Evolutionary conservation across 1,284 basidiomycete species (phyloP).

Genomic region (Rhodotorula sp.): DNA sequence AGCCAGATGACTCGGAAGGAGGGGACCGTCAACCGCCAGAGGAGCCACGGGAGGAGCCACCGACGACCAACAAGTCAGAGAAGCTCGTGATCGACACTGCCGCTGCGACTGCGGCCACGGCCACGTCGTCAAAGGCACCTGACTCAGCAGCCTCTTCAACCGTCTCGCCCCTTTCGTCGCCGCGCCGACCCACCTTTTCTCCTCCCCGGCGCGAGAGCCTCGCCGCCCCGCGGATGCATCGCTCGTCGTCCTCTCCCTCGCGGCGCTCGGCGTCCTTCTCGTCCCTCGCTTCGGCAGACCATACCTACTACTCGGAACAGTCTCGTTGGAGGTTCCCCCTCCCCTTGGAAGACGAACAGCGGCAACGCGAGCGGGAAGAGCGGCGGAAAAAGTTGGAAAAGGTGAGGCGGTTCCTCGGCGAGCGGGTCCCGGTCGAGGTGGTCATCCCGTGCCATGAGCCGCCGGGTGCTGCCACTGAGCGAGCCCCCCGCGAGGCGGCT

Average conservation of each 20-base stretch:
- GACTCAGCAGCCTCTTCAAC: background rate
- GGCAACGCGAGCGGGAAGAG: constrained; percentile 10
- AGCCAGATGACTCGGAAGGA: background rate
- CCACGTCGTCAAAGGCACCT: too few relatives aligned
- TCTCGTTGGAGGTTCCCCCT: background rate
- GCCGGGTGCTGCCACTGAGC: background rate
- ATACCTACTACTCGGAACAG: constrained; percentile 1
- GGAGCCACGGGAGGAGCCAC: background rate
- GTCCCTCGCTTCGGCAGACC: background rate
- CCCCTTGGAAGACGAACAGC: constrained; percentile 1
- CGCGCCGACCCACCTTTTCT: background rate
- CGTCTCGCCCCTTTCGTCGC: background rate
- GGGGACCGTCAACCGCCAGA: background rate
- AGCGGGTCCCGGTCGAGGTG: constrained; percentile 20
- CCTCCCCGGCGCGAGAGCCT: too few relatives aligned
- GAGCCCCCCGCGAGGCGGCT: background rate
- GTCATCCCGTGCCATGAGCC: background rate
- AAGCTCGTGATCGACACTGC: background rate
- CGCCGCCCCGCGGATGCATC: constrained; percentile 1
- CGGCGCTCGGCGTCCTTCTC: constrained; percentile 6
- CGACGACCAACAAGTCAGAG: background rate
- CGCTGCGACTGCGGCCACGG: too few relatives aligned
- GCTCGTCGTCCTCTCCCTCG: constrained; percentile 14
- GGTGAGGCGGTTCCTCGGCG: constrained; percentile 29
- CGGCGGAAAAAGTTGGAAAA: constrained; percentile 28